Percentiles rank a stretch among this genome's conserved stretches.
Evolutionary conservation across 176 grass and related monocot genomes (phyloP).

Genomic region (Eleusine indica): DNA sequence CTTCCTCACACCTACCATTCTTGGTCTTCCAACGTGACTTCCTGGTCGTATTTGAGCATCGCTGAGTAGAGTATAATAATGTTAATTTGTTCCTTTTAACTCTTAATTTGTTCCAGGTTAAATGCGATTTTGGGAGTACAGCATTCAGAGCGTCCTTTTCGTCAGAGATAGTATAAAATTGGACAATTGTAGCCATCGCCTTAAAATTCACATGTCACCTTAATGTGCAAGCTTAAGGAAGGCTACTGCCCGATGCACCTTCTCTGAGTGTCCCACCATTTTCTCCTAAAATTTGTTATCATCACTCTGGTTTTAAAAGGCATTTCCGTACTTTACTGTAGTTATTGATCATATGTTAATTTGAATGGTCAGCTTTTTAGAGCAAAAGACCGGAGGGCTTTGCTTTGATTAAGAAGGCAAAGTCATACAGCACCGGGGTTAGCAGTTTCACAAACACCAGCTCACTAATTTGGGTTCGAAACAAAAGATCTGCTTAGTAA

Average conservation of each 20-base stretch:
- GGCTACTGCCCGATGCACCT: not conserved
- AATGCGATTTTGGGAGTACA: not conserved
- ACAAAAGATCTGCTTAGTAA: too few species aligned
- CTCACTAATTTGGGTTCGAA: too few species aligned
- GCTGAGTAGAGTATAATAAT: not conserved
- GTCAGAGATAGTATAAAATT: not conserved
- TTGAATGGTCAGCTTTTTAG: too few species aligned
- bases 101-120: not conserved
- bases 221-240: not conserved
- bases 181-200: not conserved
- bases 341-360: not conserved
- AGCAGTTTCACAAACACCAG: too few species aligned
- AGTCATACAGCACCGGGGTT: too few species aligned
- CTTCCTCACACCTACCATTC: conserved; percentile 11
- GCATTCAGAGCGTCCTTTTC: not conserved
- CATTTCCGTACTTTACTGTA: not conserved
- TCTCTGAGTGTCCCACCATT: not conserved
- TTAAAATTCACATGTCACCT: not conserved
- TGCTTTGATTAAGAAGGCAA: too few species aligned
- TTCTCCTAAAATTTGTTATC: not conserved
- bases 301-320: not conserved
- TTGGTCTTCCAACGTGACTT: not conserved
- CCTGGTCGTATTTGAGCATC: not conserved
- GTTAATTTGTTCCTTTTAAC: not conserved
- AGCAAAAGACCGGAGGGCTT: too few species aligned